A percentile compares a stretch with the other conserved stretches of the same genome.
phyloP scores from a whole-genome alignment of 1,284 basidiomycete species.

The Leccinum brunneo-olivaceum region DNA sequence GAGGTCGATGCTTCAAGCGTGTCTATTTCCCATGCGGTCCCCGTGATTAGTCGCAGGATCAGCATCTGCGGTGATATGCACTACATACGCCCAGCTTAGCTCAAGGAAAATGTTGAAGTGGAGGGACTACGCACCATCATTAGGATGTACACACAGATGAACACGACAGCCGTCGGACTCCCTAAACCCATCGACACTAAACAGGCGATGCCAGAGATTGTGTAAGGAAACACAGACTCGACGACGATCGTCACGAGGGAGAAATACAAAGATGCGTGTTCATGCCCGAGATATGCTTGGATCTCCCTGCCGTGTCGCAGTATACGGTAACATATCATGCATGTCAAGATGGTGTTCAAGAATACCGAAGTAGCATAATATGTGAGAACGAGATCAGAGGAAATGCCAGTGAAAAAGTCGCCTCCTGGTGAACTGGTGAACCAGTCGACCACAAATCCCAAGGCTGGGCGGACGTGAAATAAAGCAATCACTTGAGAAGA shows the following conservation, averaged over 20 bases:
- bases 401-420: constrained; percentile 16
- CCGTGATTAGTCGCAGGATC: constrained; percentile 19
- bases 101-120: neutral
- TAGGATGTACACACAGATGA: constrained; percentile 16
- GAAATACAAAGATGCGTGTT: constrained; percentile 20
- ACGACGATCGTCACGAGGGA: constrained; percentile 11
- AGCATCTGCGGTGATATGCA: constrained; percentile 29
- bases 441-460: constrained; percentile 17
- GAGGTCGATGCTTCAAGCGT: neutral
- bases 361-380: constrained; percentile 20
- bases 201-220: constrained; percentile 23
- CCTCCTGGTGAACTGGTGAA: constrained; percentile 12
- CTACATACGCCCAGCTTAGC: constrained; percentile 5
- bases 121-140: constrained; percentile 17
- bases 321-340: constrained; percentile 23
- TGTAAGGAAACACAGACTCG: constrained; percentile 26
- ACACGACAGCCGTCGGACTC: constrained; percentile 10
- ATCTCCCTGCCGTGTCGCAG: constrained; percentile 11
- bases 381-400: constrained; percentile 12
- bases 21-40: constrained; percentile 13
- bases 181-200: constrained; percentile 17
- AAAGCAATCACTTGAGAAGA: neutral
- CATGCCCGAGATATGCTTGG: constrained; percentile 8
- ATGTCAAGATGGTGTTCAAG: constrained; percentile 17
- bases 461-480: constrained; percentile 7